Percentiles rank a stretch among this genome's conserved stretches.
These are phyloP conservation scores for Diversispora epigaea DNA, from an alignment of 192 early-diverging fungal species.

Conservation along the genomic window DNA sequence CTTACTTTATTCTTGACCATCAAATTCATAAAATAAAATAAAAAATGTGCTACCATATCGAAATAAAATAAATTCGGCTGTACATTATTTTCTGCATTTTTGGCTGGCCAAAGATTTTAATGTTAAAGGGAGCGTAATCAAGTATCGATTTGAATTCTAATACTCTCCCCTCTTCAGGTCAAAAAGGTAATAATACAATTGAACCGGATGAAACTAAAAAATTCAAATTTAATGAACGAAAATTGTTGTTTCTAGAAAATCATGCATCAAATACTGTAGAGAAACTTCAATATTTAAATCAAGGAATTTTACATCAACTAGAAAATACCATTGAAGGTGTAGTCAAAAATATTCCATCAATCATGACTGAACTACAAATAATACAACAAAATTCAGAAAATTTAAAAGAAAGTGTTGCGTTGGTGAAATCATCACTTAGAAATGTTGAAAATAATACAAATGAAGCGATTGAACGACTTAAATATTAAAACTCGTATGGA, in stretches of 20 bases:
- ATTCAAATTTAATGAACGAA: slow-evolving; percentile 1
- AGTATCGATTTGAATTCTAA: not conserved
- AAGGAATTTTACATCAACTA: slow-evolving; percentile 56
- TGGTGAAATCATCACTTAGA: slow-evolving; percentile 49
- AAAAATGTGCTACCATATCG: not conserved
- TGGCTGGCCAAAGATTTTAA: slow-evolving; percentile 54
- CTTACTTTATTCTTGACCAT: too few relatives aligned
- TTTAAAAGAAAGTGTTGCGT: slow-evolving; percentile 47
- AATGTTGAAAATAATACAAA: slow-evolving; percentile 43
- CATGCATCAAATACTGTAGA: slow-evolving; percentile 35
- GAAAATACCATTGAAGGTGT: slow-evolving; percentile 55
- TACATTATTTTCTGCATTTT: slow-evolving; percentile 34
- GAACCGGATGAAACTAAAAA: slow-evolving; percentile 1
- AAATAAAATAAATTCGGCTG: not conserved
- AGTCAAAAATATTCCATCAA: slow-evolving; percentile 58
- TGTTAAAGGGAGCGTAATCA: slow-evolving; percentile 51
- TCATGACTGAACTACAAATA: slow-evolving; percentile 61
- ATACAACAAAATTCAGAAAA: slow-evolving; percentile 53
- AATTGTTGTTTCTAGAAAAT: slow-evolving; percentile 34
- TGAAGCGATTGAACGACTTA: slow-evolving; percentile 59
- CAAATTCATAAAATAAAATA: too few relatives aligned
- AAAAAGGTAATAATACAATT: not conserved
- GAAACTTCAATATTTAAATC: slow-evolving; percentile 57
- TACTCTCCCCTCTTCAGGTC: not conserved
- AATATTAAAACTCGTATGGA: slow-evolving; percentile 67